Conservation (phyloP, 306 rosid species). For the Rosa multiflora region DNA sequence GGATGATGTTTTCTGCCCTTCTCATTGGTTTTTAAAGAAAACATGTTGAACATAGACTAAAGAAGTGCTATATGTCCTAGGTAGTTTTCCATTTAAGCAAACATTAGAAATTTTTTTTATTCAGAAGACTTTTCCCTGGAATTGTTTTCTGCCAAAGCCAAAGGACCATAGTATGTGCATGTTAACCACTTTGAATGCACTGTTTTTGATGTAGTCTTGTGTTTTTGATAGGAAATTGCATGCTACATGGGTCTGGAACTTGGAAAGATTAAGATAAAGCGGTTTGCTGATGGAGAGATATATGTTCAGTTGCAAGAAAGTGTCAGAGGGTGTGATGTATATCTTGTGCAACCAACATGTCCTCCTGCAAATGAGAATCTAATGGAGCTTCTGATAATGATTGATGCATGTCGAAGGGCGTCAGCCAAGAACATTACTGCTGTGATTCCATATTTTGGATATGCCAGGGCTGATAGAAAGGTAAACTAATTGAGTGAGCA, state of each 20-base stretch:
- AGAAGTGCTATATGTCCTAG: not conserved
- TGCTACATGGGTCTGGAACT: constrained; percentile 93
- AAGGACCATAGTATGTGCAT: not conserved
- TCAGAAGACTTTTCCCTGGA: not conserved
- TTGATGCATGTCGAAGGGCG: constrained; percentile 95
- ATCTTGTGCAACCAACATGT: constrained; percentile 94
- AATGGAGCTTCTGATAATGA: constrained; percentile 93
- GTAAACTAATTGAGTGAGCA: constrained; percentile 27
- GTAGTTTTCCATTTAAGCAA: not conserved
- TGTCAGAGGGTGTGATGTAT: constrained; percentile 94
- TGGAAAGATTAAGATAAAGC: constrained; percentile 84
- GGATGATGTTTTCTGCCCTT: not conserved
- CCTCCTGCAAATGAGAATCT: constrained; percentile 97
- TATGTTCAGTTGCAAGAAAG: constrained; percentile 98
- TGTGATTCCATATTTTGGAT: constrained; percentile 93
- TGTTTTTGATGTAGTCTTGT: constrained; percentile 14
- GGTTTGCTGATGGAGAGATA: constrained; percentile 96
- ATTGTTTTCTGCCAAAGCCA: not conserved
- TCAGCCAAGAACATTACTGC: constrained; percentile 94
- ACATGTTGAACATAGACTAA: not conserved
- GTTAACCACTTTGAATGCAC: not conserved
- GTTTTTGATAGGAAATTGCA: constrained; percentile 67
- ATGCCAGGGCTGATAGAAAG: constrained; percentile 98
- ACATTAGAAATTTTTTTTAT: not conserved
- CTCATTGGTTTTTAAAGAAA: not conserved